Base-by-base conservation (phyloP, 2,329 filamentous ascomycete species). In the Colletotrichum navitas region DNA sequence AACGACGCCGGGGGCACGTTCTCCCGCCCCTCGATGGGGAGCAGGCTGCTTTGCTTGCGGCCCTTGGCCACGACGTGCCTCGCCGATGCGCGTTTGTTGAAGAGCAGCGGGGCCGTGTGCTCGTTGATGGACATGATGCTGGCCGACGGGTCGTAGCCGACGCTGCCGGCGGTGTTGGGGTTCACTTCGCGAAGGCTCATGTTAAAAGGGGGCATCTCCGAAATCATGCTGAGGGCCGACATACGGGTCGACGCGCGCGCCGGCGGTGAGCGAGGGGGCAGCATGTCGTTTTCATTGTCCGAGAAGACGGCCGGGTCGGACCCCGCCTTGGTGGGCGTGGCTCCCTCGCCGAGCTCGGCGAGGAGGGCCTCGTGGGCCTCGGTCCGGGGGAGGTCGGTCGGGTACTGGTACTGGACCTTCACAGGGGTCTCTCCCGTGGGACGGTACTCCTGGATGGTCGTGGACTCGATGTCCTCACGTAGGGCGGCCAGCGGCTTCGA, bases 351-450 rank as follows among this genome's bases (percentile, higher is more conserved):
- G 61, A 85, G 77, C 54, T 80, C 81, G 21, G 83, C 82, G 45
- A 87, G 79, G 24, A 88, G 80, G 18, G 79, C 74, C 1, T 85
- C 84, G 74, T 85, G 85, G 0, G 85, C 74, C 34, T 82, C 81
- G 0, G 96, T 98, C 34, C 91, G 90, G 4, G 96, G 96, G 1
- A 99, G 86, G 2, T 87, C 85, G 1, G 89, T 92, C 0, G 94
- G 93, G 77, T 94, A 97, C n/a, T 89, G 86, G 81, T 98, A 99
- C 63, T 90, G 86, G 39, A 87, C 84, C 82, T 95, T 96, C 78
- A 93, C 90, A 0, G 96, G 96, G 1, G 96, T 98, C 58, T 92
- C 87, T 63, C 96, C 95, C 0, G 96, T 98, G 0, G 93, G 89
- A 47, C 89, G 85, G 80, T 98, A 98, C 79, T 98, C 94, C 64